Evolutionary conservation across 331 rosid genomes (phyloP).

Genomic region (Acacia pycnantha): DNA sequence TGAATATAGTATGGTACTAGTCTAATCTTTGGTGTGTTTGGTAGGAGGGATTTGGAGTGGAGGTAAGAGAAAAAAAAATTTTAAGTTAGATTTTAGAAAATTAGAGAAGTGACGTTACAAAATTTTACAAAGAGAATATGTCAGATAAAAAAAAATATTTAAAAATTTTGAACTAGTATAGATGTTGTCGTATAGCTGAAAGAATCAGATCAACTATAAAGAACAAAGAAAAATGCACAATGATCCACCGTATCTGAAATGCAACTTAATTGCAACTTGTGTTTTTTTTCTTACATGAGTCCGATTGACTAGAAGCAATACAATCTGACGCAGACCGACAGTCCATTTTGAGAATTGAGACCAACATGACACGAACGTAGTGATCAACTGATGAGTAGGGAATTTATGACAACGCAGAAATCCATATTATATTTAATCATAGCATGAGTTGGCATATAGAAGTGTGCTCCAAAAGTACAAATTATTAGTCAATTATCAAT

Average conservation of each 20-base stretch:
- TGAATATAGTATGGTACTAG: no score
- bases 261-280: neutral
- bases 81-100: no score
- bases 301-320: neutral
- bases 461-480: neutral
- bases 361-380: neutral
- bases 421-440: neutral
- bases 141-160: no score
- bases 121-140: no score
- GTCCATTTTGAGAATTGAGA: neutral
- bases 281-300: neutral
- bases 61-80: no score
- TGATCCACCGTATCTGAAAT: slow-evolving; percentile 1
- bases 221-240: slow-evolving; percentile 27
- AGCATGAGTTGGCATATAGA: neutral
- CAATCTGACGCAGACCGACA: neutral
- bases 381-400: neutral
- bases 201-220: slow-evolving; percentile 16
- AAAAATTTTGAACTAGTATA: slow-evolving; percentile 26
- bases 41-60: no score
- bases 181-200: slow-evolving; percentile 27
- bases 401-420: neutral
- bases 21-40: no score
- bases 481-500: no score
- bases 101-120: no score